Conservation (phyloP, 1,284 basidiomycete genomes). For the Pseudozyma pruni region DNA sequence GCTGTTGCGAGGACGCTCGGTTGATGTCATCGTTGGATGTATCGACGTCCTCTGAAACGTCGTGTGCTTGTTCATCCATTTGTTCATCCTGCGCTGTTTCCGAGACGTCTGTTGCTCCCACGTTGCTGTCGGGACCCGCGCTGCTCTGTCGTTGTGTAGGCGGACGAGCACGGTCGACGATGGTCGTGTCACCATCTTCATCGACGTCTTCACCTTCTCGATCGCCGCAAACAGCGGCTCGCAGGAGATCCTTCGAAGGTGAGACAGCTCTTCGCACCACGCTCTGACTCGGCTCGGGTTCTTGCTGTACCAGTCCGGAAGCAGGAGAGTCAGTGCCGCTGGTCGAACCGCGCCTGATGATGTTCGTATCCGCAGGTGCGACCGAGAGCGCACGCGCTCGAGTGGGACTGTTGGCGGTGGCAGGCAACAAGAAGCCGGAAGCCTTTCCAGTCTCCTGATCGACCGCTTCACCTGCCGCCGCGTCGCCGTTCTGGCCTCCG, state of each 20-base stretch:
- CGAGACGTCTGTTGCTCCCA: neutral
- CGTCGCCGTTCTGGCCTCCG: conserved; percentile 29
- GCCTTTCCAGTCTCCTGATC: conserved; percentile 14
- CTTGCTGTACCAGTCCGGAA: conserved; percentile 23
- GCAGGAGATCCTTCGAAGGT: neutral
- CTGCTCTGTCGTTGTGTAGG: conserved; percentile 15
- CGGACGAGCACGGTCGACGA: conserved; percentile 33
- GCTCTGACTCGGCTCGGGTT: conserved; percentile 14
- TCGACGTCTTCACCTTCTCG: conserved; percentile 14
- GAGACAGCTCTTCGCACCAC: conserved; percentile 6
- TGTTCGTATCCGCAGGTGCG: conserved; percentile 8
- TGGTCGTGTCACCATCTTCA: conserved; percentile 40
- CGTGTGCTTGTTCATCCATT: conserved; percentile 83
- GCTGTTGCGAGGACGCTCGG: conserved; percentile 2
- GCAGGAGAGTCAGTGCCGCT: conserved; percentile 57
- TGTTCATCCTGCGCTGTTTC: conserved; percentile 72
- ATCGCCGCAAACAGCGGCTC: neutral
- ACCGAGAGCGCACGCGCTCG: conserved; percentile 31
- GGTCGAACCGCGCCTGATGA: conserved; percentile 16
- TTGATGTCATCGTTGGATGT: conserved; percentile 5
- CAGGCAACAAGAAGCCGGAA: conserved; percentile 25
- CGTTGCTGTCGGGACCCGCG: conserved; percentile 6
- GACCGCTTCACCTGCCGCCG: conserved; percentile 13
- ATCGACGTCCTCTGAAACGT: conserved; percentile 65
- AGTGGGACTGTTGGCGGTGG: conserved; percentile 31